Base-by-base conservation (phyloP, 345 rosid species). In the Excoecaria agallocha region DNA sequence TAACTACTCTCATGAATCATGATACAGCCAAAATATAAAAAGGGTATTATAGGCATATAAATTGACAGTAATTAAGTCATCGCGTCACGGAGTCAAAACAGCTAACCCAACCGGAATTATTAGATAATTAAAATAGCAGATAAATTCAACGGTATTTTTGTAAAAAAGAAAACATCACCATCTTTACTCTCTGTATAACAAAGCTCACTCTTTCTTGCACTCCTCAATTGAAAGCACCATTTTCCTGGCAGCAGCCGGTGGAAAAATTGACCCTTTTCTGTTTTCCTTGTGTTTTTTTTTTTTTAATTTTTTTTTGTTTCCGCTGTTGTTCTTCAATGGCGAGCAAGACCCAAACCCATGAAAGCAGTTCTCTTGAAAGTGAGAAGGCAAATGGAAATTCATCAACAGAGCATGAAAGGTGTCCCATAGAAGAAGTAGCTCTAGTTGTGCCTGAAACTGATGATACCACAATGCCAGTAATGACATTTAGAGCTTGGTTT, bases 401-500 rank as follows among this genome's bases (percentile, higher is more conserved):
- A 11, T 12, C 57, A 8, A 70, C 61, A 5, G 71, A 65, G 10
- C 85, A 86, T 0, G 94, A 87, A 71, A 74, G 87, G 52, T 88
- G 88, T 74, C 79, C 94, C 1, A 86, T 96, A 69, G 99, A 96
- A 74, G 98, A 96, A 73, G 99, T 96, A 62, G 96, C 96, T 13
- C 80, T 96, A 49, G 93, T 93, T 10, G 99, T 96, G 52, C 99
- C 98, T 1, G 97, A 91, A 83, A 96, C 98, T 1, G 99, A 96
- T 48, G 99, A 96, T 78, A 92, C 99, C 8, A 72, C 85, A 35
- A 54, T 89, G 0, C 99, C 98, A 0, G 99, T 96, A 64, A 82
- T 96, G 97, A 96, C 99, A 30, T 96, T 96, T 80, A 87, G 99
- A 17, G 87, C 97, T 19, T 96, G 99, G 99, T 84, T 86, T 65